These are phyloP conservation scores for Phytopythium vexans DNA, from an alignment of 352 stramenopile genomes.

Conservation along the genomic window DNA sequence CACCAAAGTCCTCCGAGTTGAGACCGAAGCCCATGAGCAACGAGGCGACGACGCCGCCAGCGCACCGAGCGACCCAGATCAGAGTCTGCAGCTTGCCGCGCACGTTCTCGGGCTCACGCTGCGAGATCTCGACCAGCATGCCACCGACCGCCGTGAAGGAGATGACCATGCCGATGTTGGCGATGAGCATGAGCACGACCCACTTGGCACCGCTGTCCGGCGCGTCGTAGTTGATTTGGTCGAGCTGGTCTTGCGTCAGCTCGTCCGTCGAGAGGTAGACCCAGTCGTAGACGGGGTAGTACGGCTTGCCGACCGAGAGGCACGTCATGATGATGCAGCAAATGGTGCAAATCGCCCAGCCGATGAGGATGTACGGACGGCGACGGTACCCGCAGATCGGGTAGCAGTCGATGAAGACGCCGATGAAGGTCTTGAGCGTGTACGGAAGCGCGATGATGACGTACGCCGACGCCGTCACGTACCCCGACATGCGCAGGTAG, in stretches of 20 bases:
- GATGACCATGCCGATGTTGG: conserved; percentile 58
- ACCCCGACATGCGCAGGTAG: conserved; percentile 22
- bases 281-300: conserved; percentile 21
- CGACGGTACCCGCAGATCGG: conserved; percentile 39
- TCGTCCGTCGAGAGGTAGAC: conserved; percentile 2
- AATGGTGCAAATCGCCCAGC: conserved; percentile 25
- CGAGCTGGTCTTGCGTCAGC: conserved; percentile 11
- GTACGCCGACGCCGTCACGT: conserved; percentile 20
- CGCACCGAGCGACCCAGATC: conserved; percentile 28
- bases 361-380: conserved; percentile 24
- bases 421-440: conserved; percentile 39
- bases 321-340: conserved; percentile 20
- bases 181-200: conserved; percentile 50
- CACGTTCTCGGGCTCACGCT: conserved; percentile 22
- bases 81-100: conserved; percentile 27
- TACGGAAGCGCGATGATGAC: conserved; percentile 33
- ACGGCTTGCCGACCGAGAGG: conserved; percentile 17
- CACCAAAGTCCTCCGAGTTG: conserved; percentile 27
- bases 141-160: conserved; percentile 53
- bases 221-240: conserved; percentile 23
- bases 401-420: conserved; percentile 30
- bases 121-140: conserved; percentile 32
- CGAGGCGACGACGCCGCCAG: conserved; percentile 19
- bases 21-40: conserved; percentile 26
- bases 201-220: conserved; percentile 26